Evolutionary conservation across 345 rosid species (phyloP).

Genomic region (Euphorbia peplus): DNA sequence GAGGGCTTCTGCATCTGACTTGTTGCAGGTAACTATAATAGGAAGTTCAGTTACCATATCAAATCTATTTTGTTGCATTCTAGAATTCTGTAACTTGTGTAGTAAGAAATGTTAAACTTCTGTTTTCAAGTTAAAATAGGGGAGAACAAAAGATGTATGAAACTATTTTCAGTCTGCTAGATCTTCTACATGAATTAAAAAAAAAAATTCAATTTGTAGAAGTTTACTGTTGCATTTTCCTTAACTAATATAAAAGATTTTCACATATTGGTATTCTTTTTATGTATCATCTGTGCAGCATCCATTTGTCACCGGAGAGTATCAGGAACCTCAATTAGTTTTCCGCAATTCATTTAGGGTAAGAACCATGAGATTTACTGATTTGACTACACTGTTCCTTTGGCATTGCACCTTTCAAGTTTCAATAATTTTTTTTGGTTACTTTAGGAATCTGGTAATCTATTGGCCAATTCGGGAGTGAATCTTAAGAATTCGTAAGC

Average conservation of each 20-base stretch:
- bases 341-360: constrained; percentile 50
- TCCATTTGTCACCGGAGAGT: constrained; percentile 36
- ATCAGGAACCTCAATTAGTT: constrained; percentile 44
- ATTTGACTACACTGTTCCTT: constrained; percentile 14
- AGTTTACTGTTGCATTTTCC: neutral
- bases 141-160: neutral
- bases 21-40: constrained; percentile 29
- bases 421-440: constrained; percentile 4
- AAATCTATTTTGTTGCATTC: neutral
- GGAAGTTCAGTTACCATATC: neutral
- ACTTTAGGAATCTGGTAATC: constrained; percentile 55
- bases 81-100: neutral
- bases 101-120: neutral
- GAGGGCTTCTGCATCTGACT: constrained; percentile 29
- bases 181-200: neutral
- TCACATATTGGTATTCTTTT: constrained; percentile 18
- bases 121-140: neutral
- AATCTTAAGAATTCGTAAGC: constrained; percentile 60
- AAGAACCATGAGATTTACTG: constrained; percentile 23
- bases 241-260: neutral
- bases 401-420: constrained; percentile 21
- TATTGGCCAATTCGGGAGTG: constrained; percentile 39
- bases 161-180: neutral
- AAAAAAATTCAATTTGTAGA: neutral
- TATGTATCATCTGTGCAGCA: constrained; percentile 25